phyloP scores from a whole-genome alignment of 768 basidiomycete genomes.

The Tulasnella sp. region DNA sequence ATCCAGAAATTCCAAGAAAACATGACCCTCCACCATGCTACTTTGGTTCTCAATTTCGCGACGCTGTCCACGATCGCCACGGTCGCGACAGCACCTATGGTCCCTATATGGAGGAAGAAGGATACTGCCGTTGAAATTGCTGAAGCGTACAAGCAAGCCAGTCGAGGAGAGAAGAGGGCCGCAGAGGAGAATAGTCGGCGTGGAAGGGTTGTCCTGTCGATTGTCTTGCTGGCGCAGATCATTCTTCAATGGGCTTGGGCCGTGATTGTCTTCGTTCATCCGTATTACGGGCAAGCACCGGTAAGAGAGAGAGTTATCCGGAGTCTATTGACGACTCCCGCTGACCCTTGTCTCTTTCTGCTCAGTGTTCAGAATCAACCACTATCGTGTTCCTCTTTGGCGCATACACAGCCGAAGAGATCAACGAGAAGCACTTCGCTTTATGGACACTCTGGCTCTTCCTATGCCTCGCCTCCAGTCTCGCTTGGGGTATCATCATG shows the following conservation, averaged over 20 bases:
- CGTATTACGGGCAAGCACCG: neutral
- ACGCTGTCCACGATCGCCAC: constrained; percentile 9
- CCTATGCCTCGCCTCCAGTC: neutral
- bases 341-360: neutral
- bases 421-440: constrained; percentile 10
- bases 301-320: neutral
- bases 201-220: neutral
- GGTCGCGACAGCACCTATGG: constrained; percentile 12
- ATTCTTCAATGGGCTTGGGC: constrained; percentile 12
- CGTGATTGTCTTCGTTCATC: constrained; percentile 7
- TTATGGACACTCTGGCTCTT: constrained; percentile 15
- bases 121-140: neutral
- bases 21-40: constrained; percentile 14
- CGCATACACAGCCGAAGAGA: neutral
- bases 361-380: constrained; percentile 2
- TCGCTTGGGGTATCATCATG: neutral
- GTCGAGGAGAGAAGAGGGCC: neutral
- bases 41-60: neutral
- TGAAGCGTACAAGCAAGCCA: neutral
- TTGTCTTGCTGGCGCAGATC: constrained; percentile 10
- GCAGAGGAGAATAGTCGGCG: neutral
- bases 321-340: neutral
- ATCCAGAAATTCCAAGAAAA: constrained; percentile 15
- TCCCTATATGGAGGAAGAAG: constrained; percentile 10
- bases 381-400: constrained; percentile 11